Evolutionary conservation across 2,329 filamentous ascomycete species (phyloP).

Genomic region (Colletotrichum shisoi): DNA sequence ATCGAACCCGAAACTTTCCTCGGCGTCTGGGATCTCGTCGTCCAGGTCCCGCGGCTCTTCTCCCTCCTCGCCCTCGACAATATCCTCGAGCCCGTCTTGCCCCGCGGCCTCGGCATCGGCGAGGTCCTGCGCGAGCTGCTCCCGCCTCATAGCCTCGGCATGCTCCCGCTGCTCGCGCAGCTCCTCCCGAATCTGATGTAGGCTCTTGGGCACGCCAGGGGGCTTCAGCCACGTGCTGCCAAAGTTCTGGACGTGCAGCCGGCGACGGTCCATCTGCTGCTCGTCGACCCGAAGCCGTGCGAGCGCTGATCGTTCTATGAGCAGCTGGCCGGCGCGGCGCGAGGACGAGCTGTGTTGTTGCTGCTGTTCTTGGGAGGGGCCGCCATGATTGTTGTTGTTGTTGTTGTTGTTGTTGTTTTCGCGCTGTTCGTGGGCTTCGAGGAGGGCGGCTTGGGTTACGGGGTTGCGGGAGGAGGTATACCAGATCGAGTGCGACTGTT

Average conservation of each 20-base stretch:
- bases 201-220: conserved; percentile 85
- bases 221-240: conserved; percentile 91
- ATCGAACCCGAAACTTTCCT: conserved; percentile 59
- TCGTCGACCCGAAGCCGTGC: conserved; percentile 79
- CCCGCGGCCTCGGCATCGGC: conserved; percentile 67
- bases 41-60: conserved; percentile 67
- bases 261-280: conserved; percentile 75
- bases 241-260: conserved; percentile 83
- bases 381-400: conserved; percentile 42
- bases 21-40: conserved; percentile 75
- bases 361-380: conserved; percentile 41
- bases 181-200: conserved; percentile 90
- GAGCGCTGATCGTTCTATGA: conserved; percentile 68
- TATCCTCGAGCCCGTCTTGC: conserved; percentile 56
- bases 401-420: conserved; percentile 38
- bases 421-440: conserved; percentile 47
- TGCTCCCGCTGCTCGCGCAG: conserved; percentile 87
- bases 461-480: conserved; percentile 71
- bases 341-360: conserved; percentile 39
- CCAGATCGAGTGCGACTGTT: conserved; percentile 76
- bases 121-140: conserved; percentile 76
- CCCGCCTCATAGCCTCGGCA: conserved; percentile 74
- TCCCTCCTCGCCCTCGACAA: conserved; percentile 59
- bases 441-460: conserved; percentile 47
- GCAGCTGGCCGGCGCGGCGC: conserved; percentile 53